Percentiles rank a stretch among this genome's conserved stretches.
Conservation (phyloP, 176 grass and related monocot genomes). For the Phragmites australis region DNA sequence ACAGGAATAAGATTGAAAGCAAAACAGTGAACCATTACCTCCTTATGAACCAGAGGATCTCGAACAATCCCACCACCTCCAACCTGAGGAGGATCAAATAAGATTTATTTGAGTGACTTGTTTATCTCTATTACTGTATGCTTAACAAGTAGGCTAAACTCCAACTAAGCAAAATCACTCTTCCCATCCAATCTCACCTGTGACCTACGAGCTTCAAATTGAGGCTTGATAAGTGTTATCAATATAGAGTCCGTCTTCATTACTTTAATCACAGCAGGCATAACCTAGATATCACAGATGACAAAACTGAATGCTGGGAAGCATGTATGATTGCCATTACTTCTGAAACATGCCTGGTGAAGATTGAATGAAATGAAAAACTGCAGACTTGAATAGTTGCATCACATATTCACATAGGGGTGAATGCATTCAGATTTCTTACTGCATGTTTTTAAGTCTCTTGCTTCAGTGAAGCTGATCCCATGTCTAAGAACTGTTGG, state of each 20-base stretch:
- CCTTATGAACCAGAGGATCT: constrained; percentile 88
- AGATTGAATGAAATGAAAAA: neutral
- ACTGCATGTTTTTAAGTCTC: neutral
- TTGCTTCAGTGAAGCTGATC: neutral
- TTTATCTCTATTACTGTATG: neutral
- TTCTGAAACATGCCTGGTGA: neutral
- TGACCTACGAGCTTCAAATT: constrained; percentile 82
- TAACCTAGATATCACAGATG: constrained; percentile 60
- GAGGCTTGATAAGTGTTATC: constrained; percentile 92
- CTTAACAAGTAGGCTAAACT: neutral
- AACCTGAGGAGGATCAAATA: constrained; percentile 54
- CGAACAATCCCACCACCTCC: constrained; percentile 89
- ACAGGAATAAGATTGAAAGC: neutral
- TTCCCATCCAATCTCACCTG: constrained; percentile 52
- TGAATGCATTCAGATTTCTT: neutral
- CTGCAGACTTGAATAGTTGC: neutral
- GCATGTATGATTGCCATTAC: neutral
- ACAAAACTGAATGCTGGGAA: neutral
- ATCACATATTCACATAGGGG: neutral
- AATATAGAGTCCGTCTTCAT: constrained; percentile 83
- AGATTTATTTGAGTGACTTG: constrained; percentile 6
- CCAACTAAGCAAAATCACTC: neutral
- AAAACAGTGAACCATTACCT: constrained; percentile 53
- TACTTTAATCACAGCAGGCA: constrained; percentile 92
- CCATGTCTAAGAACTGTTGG: neutral